These are phyloP conservation scores for Pseudogymnoascus sp. DNA, from an alignment of 2,329 filamentous ascomycete genomes.

Conservation along the genomic window DNA sequence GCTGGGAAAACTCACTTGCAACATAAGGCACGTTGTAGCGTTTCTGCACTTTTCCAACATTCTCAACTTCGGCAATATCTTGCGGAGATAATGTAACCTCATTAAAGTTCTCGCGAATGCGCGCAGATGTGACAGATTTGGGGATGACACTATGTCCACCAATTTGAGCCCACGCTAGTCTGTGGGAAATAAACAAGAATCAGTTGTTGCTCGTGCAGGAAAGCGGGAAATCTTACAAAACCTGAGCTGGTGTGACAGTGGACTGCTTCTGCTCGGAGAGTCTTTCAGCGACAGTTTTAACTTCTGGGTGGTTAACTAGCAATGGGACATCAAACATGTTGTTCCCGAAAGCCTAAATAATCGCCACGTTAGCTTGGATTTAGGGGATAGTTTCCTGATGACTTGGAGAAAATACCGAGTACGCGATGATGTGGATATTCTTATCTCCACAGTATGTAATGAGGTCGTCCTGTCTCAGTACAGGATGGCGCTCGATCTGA, in stretches of 20 bases:
- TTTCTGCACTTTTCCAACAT: constrained; percentile 46
- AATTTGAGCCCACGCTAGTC: constrained; percentile 49
- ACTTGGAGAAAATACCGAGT: constrained; percentile 51
- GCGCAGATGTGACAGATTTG: constrained; percentile 60
- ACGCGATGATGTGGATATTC: constrained; percentile 58
- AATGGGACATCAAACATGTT: constrained; percentile 39
- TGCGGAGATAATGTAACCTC: constrained; percentile 53
- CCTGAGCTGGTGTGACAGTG: constrained; percentile 36
- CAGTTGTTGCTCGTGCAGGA: constrained; percentile 28
- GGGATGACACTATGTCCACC: constrained; percentile 64
- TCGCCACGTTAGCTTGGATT: constrained; percentile 14
- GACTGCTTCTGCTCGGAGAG: constrained; percentile 35
- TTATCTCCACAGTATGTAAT: constrained; percentile 53
- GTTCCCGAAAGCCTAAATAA: constrained; percentile 32
- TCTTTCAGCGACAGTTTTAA: constrained; percentile 48
- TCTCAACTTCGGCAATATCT: constrained; percentile 52
- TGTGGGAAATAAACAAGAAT: constrained; percentile 35
- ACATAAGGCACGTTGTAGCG: constrained; percentile 39
- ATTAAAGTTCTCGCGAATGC: constrained; percentile 64
- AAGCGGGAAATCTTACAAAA: constrained; percentile 22
- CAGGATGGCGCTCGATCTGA: constrained; percentile 62
- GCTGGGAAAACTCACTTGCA: constrained; percentile 28
- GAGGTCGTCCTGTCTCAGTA: constrained; percentile 50
- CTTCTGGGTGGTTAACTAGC: constrained; percentile 48
- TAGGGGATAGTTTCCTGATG: constrained; percentile 41